phyloP scores from a whole-genome alignment of 768 basidiomycete species.

The Mrakia blollopis region DNA sequence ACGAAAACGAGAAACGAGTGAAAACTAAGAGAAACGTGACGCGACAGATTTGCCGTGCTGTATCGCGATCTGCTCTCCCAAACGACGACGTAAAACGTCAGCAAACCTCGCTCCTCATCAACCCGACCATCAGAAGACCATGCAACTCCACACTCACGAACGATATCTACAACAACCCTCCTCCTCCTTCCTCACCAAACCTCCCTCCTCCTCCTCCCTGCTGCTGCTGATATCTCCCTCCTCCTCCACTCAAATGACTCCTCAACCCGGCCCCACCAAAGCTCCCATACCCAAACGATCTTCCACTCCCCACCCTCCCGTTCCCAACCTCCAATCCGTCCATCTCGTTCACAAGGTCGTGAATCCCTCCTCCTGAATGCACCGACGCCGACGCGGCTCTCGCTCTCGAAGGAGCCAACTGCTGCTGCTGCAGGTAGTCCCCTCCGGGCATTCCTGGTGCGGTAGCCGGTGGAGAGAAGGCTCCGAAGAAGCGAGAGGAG shows the following conservation, averaged over 20 bases:
- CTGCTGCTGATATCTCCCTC: not conserved
- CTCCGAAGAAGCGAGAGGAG: slow-evolving; percentile 15
- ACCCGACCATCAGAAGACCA: no score
- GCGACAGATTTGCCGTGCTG: no score
- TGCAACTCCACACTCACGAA: no score
- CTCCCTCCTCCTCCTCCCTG: not conserved
- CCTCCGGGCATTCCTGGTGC: slow-evolving; percentile 15
- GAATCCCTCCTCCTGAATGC: slow-evolving; percentile 7
- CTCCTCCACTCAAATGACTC: not conserved
- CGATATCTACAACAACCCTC: slow-evolving; percentile 8
- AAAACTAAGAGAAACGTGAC: no score
- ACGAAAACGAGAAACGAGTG: no score
- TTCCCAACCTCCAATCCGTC: slow-evolving; percentile 19
- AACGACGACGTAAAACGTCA: no score
- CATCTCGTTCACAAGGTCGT: slow-evolving; percentile 26
- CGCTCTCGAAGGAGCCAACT: slow-evolving; percentile 11
- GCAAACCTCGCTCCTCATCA: no score
- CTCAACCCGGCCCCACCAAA: slow-evolving; percentile 11
- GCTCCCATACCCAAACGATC: slow-evolving; percentile 25
- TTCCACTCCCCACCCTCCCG: slow-evolving; percentile 10
- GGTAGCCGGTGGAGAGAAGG: slow-evolving; percentile 27
- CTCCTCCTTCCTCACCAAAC: slow-evolving; percentile 14
- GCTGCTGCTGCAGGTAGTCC: slow-evolving; percentile 32
- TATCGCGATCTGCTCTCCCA: no score
- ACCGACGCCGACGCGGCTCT: slow-evolving; percentile 30